Conservation (phyloP, 2,329 filamentous ascomycete genomes). For the Monilinia fructigena region DNA sequence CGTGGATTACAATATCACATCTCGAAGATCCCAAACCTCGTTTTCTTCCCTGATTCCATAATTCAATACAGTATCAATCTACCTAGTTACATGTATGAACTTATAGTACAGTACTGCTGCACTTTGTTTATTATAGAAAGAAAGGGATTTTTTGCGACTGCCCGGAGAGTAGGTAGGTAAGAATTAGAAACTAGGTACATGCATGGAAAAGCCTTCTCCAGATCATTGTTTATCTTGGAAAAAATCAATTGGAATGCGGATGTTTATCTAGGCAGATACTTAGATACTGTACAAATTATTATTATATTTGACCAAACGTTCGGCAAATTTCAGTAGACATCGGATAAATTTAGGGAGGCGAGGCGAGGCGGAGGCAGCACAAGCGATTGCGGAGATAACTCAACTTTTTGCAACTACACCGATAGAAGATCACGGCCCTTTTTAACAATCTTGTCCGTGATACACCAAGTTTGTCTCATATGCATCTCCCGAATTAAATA, state of each 20-base stretch:
- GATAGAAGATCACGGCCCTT: constrained; percentile 2
- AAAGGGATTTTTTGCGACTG: neutral
- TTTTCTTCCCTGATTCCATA: neutral
- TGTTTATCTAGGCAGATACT: neutral
- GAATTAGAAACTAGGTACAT: neutral
- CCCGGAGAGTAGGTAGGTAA: no score
- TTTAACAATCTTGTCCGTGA: constrained; percentile 6
- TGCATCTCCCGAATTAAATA: neutral
- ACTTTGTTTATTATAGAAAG: neutral
- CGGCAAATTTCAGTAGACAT: neutral
- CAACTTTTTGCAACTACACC: neutral
- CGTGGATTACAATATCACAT: no score
- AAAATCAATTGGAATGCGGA: constrained; percentile 2
- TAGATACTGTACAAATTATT: neutral
- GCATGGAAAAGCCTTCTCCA: neutral
- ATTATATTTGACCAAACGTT: neutral
- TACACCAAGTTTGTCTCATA: neutral
- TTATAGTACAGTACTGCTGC: neutral
- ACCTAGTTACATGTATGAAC: neutral
- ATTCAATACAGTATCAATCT: neutral
- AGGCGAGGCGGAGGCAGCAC: neutral
- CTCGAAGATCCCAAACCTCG: neutral
- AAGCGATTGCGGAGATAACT: constrained; percentile 18
- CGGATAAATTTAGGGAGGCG: neutral
- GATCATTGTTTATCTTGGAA: neutral